Evolutionary conservation across 2,329 filamentous ascomycete genomes (phyloP).

Genomic region (Exophiala aquamarina): DNA sequence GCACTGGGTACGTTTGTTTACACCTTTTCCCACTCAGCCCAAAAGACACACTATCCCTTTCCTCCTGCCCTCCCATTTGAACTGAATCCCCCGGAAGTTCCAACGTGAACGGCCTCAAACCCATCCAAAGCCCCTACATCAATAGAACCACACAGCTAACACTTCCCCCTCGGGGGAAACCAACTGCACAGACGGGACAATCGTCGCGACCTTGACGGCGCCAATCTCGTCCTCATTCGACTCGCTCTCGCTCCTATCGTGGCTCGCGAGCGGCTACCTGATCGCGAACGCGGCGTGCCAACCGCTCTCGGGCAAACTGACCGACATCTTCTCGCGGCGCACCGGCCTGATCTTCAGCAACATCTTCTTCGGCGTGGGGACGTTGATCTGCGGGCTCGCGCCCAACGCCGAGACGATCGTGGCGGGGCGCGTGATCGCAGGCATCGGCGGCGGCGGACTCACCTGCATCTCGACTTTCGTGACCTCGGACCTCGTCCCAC

Average conservation of each 20-base stretch:
- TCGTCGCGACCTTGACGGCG: conserved; percentile 80
- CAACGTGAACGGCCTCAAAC: too few relatives aligned
- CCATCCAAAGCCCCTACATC: too few relatives aligned
- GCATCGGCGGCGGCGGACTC: conserved; percentile 77
- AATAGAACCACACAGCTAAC: background rate
- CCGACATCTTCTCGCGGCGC: conserved; percentile 82
- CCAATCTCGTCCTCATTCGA: conserved; percentile 82
- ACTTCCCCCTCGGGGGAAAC: conserved; percentile 11
- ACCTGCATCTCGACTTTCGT: conserved; percentile 66
- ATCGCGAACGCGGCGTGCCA: conserved; percentile 86
- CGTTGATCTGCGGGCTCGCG: conserved; percentile 78
- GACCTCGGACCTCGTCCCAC: conserved; percentile 44
- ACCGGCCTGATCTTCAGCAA: conserved; percentile 79
- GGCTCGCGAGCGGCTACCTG: conserved; percentile 84
- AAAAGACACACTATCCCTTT: too few relatives aligned
- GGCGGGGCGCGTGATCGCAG: conserved; percentile 73
- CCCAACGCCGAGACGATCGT: conserved; percentile 68
- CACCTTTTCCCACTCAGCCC: too few relatives aligned
- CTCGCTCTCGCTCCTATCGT: conserved; percentile 78
- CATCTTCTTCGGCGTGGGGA: conserved; percentile 75
- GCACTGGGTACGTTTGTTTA: conserved; percentile 53
- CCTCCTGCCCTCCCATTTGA: too few relatives aligned
- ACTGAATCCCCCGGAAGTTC: too few relatives aligned
- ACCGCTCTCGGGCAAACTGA: conserved; percentile 79
- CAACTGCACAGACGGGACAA: conserved; percentile 72